Conservation (phyloP, 805 yeast genomes). For the Tetrapisispora nanseiensis region DNA sequence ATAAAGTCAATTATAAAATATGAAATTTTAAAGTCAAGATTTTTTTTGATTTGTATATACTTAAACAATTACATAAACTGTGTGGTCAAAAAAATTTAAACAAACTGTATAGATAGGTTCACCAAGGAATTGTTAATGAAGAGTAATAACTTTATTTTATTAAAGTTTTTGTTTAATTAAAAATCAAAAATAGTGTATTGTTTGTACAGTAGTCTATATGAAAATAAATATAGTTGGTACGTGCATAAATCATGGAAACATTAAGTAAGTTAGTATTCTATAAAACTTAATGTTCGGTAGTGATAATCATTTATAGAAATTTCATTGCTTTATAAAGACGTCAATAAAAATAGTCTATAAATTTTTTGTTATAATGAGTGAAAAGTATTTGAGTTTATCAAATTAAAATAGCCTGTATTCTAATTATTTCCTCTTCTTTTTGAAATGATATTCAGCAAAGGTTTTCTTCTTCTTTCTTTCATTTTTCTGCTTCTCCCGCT, state of each 20-base stretch:
- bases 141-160: too few species aligned
- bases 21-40: not conserved
- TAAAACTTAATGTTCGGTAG: not conserved
- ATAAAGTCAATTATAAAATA: too few species aligned
- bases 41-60: not conserved
- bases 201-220: not conserved
- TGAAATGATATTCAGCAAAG: not conserved
- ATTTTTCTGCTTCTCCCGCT: not conserved
- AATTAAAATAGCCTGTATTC: conserved; percentile 1
- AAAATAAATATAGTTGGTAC: not conserved
- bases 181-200: not conserved
- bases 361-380: not conserved
- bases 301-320: not conserved
- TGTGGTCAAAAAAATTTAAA: too few species aligned
- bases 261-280: not conserved
- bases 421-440: not conserved
- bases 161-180: not conserved
- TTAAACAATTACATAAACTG: too few species aligned
- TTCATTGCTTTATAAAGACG: not conserved
- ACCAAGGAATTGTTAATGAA: too few species aligned
- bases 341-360: not conserved
- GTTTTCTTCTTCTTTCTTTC: not conserved
- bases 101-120: not conserved
- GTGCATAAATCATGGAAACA: not conserved
- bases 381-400: too few species aligned